Conservation (phyloP, 129 eudicot genomes). For the Artemisia annua region DNA sequence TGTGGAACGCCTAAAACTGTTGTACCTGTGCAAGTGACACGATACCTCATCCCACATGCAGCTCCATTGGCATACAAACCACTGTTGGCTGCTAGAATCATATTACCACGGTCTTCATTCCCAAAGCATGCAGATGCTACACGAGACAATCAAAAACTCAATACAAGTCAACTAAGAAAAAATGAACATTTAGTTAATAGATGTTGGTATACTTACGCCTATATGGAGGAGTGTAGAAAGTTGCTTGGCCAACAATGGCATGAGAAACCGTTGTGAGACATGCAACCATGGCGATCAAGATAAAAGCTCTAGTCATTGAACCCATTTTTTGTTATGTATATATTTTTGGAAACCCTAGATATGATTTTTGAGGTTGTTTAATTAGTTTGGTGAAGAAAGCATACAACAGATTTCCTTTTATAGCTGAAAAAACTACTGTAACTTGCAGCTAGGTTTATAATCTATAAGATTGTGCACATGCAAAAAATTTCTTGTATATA, state of each 20-base stretch:
- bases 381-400: slow-evolving; percentile 14
- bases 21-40: slow-evolving; percentile 21
- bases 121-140: slow-evolving; percentile 32
- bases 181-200: neutral
- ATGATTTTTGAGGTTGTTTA: neutral
- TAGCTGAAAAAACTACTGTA: too few relatives aligned
- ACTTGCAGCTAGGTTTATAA: too few relatives aligned
- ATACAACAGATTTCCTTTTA: slow-evolving; percentile 7
- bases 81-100: slow-evolving; percentile 33
- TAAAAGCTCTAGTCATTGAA: slow-evolving; percentile 19
- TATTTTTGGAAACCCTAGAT: slow-evolving; percentile 6
- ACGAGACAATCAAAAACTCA: neutral
- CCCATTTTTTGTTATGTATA: slow-evolving; percentile 13
- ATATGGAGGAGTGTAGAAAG: slow-evolving; percentile 48
- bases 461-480: neutral
- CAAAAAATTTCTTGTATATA: neutral
- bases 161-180: neutral
- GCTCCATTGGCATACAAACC: slow-evolving; percentile 18
- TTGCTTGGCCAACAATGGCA: slow-evolving; percentile 52
- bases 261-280: slow-evolving; percentile 37
- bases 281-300: slow-evolving; percentile 33
- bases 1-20: neutral
- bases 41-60: slow-evolving; percentile 30
- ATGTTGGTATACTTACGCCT: slow-evolving; percentile 35
- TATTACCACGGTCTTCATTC: slow-evolving; percentile 7